Conservation (phyloP, 345 rosid genomes). For the Punica granatum region DNA sequence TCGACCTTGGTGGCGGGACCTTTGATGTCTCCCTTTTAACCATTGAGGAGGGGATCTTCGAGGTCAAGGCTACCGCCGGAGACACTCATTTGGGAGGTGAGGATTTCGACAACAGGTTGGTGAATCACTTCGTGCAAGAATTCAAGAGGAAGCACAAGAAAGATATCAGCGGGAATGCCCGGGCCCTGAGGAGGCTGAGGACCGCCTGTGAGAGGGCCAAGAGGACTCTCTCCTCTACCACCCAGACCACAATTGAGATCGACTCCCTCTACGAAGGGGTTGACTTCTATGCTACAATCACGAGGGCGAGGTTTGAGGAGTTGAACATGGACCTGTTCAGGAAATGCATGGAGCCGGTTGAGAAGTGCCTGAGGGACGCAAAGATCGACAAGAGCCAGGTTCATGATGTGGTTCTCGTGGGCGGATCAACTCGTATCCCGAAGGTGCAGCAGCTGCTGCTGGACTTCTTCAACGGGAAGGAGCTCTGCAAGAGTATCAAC, state of each 20-base stretch:
- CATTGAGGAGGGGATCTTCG: constrained; percentile 11
- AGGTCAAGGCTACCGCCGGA: constrained; percentile 10
- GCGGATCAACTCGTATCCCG: constrained; percentile 24
- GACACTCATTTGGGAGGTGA: constrained; percentile 15
- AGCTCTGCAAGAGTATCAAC: constrained; percentile 13
- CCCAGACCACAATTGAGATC: constrained; percentile 14
- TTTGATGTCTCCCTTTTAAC: constrained; percentile 9
- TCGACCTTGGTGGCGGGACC: constrained; percentile 13
- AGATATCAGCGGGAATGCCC: constrained; percentile 2
- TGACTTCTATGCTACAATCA: constrained; percentile 17
- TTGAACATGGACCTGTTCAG: constrained; percentile 24
- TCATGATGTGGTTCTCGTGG: constrained; percentile 18
- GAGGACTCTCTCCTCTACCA: neutral
- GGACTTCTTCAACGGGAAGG: constrained; percentile 20
- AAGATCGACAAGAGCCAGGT: constrained; percentile 12
- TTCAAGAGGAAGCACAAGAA: constrained; percentile 6
- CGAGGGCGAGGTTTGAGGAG: constrained; percentile 25
- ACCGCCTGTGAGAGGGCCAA: constrained; percentile 2
- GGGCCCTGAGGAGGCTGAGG: constrained; percentile 1
- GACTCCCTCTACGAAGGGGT: constrained; percentile 22
- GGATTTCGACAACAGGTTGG: constrained; percentile 6
- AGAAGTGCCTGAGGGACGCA: constrained; percentile 21
- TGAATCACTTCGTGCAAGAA: constrained; percentile 1
- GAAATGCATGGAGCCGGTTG: constrained; percentile 24
- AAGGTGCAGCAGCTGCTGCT: constrained; percentile 22